phyloP scores from a whole-genome alignment of 352 stramenopile genomes.

The Pythium dissimile region DNA sequence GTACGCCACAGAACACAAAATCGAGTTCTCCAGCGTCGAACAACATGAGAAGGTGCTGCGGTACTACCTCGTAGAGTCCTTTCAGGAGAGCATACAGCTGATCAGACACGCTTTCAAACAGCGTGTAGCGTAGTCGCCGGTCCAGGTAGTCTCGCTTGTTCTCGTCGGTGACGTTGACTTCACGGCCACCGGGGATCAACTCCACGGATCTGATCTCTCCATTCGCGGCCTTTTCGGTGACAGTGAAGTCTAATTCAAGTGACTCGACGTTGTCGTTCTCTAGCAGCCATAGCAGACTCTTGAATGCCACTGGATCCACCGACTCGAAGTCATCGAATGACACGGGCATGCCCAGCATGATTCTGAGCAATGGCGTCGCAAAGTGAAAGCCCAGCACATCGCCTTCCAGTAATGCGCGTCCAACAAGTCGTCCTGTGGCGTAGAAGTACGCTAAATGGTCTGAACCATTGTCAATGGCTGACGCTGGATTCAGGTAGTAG shows the following conservation, averaged over 20 bases:
- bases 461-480: slow-evolving; percentile 48
- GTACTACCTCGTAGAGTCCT: slow-evolving; percentile 97
- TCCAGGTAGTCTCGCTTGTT: slow-evolving; percentile 96
- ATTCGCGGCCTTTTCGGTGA: slow-evolving; percentile 17
- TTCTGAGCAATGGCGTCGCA: slow-evolving; percentile 94
- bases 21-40: slow-evolving; percentile 98
- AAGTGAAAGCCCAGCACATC: slow-evolving; percentile 95
- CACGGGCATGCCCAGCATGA: slow-evolving; percentile 94
- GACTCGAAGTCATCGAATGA: slow-evolving; percentile 93
- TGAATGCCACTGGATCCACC: slow-evolving; percentile 52
- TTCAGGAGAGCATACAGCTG: slow-evolving; percentile 76
- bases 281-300: slow-evolving; percentile 50
- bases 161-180: slow-evolving; percentile 89
- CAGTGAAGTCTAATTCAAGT: slow-evolving; percentile 43
- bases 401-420: slow-evolving; percentile 78
- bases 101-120: slow-evolving; percentile 55
- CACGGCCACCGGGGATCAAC: slow-evolving; percentile 14
- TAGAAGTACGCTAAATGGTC: slow-evolving; percentile 75
- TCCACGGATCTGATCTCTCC: slow-evolving; percentile 7
- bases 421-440: slow-evolving; percentile 51
- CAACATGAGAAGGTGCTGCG: slow-evolving; percentile 90
- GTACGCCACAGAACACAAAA: slow-evolving; percentile 94
- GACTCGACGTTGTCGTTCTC: slow-evolving; percentile 37
- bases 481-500: slow-evolving; percentile 71
- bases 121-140: slow-evolving; percentile 56